These are phyloP conservation scores for Moringa oleifera DNA, from an alignment of 345 rosid genomes.

Conservation along the genomic window DNA sequence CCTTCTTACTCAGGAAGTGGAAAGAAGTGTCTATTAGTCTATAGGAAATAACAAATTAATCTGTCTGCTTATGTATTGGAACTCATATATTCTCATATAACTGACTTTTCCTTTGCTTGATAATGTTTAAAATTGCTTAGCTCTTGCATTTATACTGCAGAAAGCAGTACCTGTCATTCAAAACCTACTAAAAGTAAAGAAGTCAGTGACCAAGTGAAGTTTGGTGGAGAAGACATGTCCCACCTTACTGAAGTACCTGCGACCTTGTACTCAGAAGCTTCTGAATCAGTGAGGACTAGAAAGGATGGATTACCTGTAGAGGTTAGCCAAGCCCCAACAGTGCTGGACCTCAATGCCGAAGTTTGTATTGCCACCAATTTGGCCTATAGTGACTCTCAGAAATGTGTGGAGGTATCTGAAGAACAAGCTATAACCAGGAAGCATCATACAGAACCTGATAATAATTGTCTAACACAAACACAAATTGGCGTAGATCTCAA, in stretches of 20 bases:
- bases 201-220: conserved; percentile 14
- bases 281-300: conserved; percentile 19
- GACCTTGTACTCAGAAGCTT: conserved; percentile 19
- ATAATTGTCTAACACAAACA: conserved; percentile 23
- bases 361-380: conserved; percentile 13
- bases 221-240: conserved; percentile 29
- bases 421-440: conserved; percentile 22
- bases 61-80: no score
- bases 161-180: conserved; percentile 18
- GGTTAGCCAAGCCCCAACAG: conserved; percentile 11
- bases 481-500: conserved; percentile 48
- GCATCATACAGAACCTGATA: background rate
- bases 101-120: background rate
- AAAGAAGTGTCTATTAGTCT: background rate
- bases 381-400: conserved; percentile 8
- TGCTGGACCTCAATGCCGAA: conserved; percentile 41
- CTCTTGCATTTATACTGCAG: conserved; percentile 13
- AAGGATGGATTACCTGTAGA: conserved; percentile 11
- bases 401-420: conserved; percentile 19
- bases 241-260: conserved; percentile 31
- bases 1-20: background rate
- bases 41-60: background rate
- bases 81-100: no score
- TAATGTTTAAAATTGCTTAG: background rate
- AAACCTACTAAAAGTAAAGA: conserved; percentile 20